These are phyloP conservation scores for Leccinum arenicola DNA, from an alignment of 768 basidiomycete genomes.

Conservation along the genomic window DNA sequence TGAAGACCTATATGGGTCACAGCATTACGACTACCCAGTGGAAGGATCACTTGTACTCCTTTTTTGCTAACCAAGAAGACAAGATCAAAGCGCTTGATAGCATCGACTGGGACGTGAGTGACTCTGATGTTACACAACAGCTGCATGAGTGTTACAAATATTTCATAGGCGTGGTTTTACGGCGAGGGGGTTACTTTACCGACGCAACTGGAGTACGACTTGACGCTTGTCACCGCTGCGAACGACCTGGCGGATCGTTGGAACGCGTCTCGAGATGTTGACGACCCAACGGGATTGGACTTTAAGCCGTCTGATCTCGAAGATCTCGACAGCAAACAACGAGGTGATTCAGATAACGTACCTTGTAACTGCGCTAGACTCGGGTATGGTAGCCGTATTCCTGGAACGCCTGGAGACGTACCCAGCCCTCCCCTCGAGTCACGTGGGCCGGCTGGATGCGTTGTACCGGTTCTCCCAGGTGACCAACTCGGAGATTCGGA, in stretches of 20 bases:
- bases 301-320: slow-evolving; percentile 48
- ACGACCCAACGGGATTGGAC: slow-evolving; percentile 32
- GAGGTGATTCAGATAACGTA: slow-evolving; percentile 27
- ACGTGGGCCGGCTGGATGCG: slow-evolving; percentile 41
- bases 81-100: slow-evolving; percentile 47
- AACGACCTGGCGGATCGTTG: slow-evolving; percentile 51
- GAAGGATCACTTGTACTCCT: slow-evolving; percentile 55
- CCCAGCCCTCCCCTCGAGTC: slow-evolving; percentile 40
- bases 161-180: slow-evolving; percentile 49
- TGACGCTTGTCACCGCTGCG: slow-evolving; percentile 49
- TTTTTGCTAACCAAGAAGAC: slow-evolving; percentile 42
- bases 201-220: slow-evolving; percentile 50
- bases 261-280: slow-evolving; percentile 41
- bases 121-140: background rate
- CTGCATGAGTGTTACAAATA: background rate
- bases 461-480: slow-evolving; percentile 43
- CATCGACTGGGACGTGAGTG: slow-evolving; percentile 56
- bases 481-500: slow-evolving; percentile 50
- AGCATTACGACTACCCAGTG: slow-evolving; percentile 59
- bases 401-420: slow-evolving; percentile 49
- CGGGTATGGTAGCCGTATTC: slow-evolving; percentile 44
- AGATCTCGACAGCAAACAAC: slow-evolving; percentile 51
- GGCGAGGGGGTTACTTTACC: slow-evolving; percentile 53
- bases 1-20: slow-evolving; percentile 50
- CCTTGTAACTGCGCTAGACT: background rate